Percentiles rank a stretch among this genome's conserved stretches.
Evolutionary conservation across 2,329 filamentous ascomycete species (phyloP).

Genomic region (Tolypocladium guangdongense): DNA sequence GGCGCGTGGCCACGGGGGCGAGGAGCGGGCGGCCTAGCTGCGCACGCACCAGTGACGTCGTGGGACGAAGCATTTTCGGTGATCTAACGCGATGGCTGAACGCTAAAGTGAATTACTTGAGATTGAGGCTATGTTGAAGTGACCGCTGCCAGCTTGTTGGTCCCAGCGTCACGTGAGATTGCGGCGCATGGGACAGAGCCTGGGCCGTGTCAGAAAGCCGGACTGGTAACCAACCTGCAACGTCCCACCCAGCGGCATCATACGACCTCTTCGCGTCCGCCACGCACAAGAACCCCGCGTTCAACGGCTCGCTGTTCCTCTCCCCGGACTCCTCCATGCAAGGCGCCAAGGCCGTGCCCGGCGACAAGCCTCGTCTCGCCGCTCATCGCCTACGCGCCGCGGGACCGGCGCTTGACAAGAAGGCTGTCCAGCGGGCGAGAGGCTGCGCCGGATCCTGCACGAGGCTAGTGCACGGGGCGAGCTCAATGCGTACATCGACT

Average conservation of each 20-base stretch:
- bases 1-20: background rate
- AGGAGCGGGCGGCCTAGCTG: background rate
- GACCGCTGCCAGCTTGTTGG: no score
- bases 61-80: background rate
- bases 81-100: background rate
- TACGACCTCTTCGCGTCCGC: background rate
- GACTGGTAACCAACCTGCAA: background rate
- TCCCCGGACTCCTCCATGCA: no score
- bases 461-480: no score
- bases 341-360: background rate
- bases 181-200: no score
- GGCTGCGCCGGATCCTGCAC: background rate
- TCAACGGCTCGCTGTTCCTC: background rate
- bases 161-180: no score
- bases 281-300: background rate
- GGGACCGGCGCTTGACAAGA: background rate
- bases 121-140: no score
- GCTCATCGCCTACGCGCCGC: background rate
- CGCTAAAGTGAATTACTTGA: background rate
- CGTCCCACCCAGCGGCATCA: background rate
- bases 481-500: no score
- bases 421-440: background rate
- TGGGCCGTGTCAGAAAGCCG: no score
- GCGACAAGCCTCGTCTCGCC: background rate
- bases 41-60: background rate